These are phyloP conservation scores for Plasmodium inui DNA, from an alignment of 169 alveolate genomes.

Conservation along the genomic window DNA sequence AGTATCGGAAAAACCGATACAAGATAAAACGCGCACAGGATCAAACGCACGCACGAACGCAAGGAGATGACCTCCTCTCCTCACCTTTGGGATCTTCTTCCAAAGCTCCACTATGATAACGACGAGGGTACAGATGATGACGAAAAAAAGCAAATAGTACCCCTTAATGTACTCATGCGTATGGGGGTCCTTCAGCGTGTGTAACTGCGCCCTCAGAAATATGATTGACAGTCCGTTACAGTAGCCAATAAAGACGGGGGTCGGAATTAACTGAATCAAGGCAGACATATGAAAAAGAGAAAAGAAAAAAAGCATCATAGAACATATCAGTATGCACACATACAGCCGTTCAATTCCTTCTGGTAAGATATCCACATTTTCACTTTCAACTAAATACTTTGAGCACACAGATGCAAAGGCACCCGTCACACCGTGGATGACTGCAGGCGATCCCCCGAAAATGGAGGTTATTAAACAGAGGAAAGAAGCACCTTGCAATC, in stretches of 20 bases:
- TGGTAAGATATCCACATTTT: conserved; percentile 7
- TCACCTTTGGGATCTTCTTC: conserved; percentile 72
- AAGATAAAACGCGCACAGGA: too few species aligned
- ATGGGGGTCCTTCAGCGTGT: conserved; percentile 81
- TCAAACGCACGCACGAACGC: not conserved
- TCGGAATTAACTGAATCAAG: conserved; percentile 84
- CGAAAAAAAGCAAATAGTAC: conserved; percentile 35
- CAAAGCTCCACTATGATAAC: conserved; percentile 67
- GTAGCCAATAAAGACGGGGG: conserved; percentile 87
- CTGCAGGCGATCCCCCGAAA: conserved; percentile 88
- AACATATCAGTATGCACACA: conserved; percentile 80
- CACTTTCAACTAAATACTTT: conserved; percentile 72
- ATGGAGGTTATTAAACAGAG: conserved; percentile 83
- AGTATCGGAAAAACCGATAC: not conserved
- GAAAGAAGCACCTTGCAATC: conserved; percentile 87
- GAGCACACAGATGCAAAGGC: conserved; percentile 85
- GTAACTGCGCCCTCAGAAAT: conserved; percentile 86
- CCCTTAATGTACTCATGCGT: conserved; percentile 82
- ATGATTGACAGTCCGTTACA: conserved; percentile 87
- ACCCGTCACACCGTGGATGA: conserved; percentile 86
- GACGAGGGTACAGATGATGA: conserved; percentile 48
- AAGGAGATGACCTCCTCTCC: not conserved
- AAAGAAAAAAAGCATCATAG: conserved; percentile 78
- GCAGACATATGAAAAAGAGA: conserved; percentile 85
- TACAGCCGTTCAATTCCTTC: conserved; percentile 74